These are phyloP conservation scores for Austroboletus eburneus DNA, from an alignment of 768 basidiomycete genomes.

Conservation along the genomic window DNA sequence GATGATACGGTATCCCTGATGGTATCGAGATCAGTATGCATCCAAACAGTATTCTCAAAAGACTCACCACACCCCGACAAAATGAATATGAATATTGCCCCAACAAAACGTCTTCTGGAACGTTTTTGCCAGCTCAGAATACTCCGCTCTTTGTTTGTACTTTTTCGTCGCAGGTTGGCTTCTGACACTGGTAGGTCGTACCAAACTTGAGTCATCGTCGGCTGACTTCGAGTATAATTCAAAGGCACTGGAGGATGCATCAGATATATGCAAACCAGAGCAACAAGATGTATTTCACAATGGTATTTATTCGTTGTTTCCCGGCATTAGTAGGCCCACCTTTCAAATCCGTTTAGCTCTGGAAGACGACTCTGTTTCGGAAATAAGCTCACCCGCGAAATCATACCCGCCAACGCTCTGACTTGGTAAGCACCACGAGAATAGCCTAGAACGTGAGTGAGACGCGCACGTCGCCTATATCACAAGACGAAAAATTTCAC, in stretches of 20 bases:
- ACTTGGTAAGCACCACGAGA: constrained; percentile 49
- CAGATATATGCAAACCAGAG: not conserved
- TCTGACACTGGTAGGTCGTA: constrained; percentile 8
- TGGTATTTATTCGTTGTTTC: constrained; percentile 40
- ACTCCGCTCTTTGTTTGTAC: constrained; percentile 9
- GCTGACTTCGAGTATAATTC: constrained; percentile 32
- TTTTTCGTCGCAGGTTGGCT: constrained; percentile 4
- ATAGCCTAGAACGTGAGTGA: constrained; percentile 31
- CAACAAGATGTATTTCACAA: constrained; percentile 24
- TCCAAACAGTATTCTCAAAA: too few relatives aligned
- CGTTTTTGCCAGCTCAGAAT: constrained; percentile 19
- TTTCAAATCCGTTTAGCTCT: constrained; percentile 5
- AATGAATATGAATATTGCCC: constrained; percentile 35
- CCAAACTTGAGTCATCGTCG: constrained; percentile 11
- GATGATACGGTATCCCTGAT: constrained; percentile 47
- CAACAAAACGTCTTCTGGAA: constrained; percentile 38
- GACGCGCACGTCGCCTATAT: not conserved
- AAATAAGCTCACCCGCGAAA: constrained; percentile 30
- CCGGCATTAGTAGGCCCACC: constrained; percentile 40
- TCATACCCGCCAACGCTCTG: constrained; percentile 42
- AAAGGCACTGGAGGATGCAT: constrained; percentile 31
- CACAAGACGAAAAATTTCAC: constrained; percentile 14
- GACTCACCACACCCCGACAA: constrained; percentile 37
- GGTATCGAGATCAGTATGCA: not conserved
- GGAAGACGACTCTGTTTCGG: fast-evolving